Percentiles rank a stretch among this genome's conserved stretches.
Evolutionary conservation across 1,284 basidiomycete species (phyloP).

Genomic region (Phenoliferia sp.): DNA sequence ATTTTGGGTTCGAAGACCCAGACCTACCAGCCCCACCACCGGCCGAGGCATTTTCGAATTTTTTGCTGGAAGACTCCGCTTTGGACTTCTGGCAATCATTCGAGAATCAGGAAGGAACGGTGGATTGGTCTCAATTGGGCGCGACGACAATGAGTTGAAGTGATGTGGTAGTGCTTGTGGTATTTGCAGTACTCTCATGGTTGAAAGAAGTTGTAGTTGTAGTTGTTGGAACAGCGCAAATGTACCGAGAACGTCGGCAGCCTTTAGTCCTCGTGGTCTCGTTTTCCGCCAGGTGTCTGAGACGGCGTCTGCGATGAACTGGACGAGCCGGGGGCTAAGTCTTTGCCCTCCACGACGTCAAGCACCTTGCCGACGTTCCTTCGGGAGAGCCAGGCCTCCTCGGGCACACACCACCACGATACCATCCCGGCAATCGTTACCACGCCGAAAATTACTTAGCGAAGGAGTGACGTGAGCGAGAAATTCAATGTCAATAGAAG

Average conservation of each 20-base stretch:
- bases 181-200: too few species aligned
- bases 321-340: too few species aligned
- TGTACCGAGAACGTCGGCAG: too few species aligned
- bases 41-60: not conserved
- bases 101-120: not conserved
- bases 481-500: not conserved
- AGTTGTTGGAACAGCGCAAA: too few species aligned
- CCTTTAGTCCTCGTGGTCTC: too few species aligned
- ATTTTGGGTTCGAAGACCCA: not conserved
- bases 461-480: not conserved
- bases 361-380: conserved; percentile 45
- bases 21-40: too few species aligned
- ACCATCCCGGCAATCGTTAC: conserved; percentile 69
- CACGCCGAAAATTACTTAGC: conserved; percentile 62
- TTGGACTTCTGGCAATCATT: not conserved
- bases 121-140: too few species aligned
- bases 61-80: not conserved
- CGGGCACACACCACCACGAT: conserved; percentile 69
- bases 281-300: too few species aligned
- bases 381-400: conserved; percentile 66
- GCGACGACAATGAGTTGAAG: not conserved
- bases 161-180: too few species aligned
- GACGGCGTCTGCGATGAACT: too few species aligned
- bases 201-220: too few species aligned
- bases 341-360: conserved; percentile 14